phyloP scores from a whole-genome alignment of 768 basidiomycete species.

The Russula compacta region DNA sequence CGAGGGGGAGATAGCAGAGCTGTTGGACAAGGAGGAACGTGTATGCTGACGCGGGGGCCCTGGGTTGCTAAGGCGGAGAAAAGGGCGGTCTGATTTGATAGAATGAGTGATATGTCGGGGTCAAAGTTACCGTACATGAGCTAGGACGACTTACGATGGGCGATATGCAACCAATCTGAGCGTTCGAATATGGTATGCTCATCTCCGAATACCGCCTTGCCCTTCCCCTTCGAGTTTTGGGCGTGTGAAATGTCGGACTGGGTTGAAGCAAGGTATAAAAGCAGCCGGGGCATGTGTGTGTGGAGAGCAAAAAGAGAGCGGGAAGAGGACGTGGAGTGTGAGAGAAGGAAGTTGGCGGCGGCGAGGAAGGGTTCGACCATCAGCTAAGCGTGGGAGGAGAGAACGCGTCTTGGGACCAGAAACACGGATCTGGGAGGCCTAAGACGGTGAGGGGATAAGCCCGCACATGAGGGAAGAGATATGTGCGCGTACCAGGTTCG shows the following conservation, averaged over 20 bases:
- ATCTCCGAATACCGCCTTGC: conserved; percentile 14
- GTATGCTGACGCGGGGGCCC: neutral
- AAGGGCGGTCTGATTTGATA: neutral
- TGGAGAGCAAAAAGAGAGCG: conserved; percentile 7
- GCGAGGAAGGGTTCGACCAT: conserved; percentile 18
- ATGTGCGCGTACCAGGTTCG: neutral
- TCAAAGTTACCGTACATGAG: neutral
- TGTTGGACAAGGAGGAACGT: neutral
- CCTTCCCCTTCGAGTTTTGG: conserved; percentile 12
- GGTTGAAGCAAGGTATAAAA: neutral
- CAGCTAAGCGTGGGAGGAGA: neutral
- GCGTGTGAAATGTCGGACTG: conserved; percentile 3
- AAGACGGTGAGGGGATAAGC: neutral
- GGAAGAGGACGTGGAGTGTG: conserved; percentile 7
- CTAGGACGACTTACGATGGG: conserved; percentile 11
- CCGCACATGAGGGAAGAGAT: neutral
- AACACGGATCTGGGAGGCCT: neutral
- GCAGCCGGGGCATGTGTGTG: neutral
- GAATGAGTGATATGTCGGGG: neutral
- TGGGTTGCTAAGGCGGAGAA: neutral
- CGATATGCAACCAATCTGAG: conserved; percentile 11
- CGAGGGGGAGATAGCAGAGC: neutral
- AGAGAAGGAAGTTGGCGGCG: conserved; percentile 12
- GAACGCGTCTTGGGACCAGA: neutral
- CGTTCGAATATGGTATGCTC: conserved; percentile 6